Percentiles rank a stretch among this genome's conserved stretches.
These are phyloP conservation scores for Solanum ahanhuiri DNA, from an alignment of 257 asterid species.

Conservation along the genomic window DNA sequence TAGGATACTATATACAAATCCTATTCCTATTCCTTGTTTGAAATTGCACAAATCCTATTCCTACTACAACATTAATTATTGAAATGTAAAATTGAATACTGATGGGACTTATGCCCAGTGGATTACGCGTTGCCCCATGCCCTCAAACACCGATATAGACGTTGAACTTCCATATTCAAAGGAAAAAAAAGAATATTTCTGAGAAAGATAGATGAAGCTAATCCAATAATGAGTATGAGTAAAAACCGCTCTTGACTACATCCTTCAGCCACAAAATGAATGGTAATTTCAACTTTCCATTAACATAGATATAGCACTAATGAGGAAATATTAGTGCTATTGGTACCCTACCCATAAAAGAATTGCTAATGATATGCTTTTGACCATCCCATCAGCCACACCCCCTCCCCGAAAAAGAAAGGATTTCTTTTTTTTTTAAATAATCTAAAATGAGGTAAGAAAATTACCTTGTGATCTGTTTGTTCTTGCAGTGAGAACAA, in stretches of 20 bases:
- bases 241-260: background rate
- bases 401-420: background rate
- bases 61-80: background rate
- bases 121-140: background rate
- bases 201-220: background rate
- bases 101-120: background rate
- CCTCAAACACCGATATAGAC: background rate
- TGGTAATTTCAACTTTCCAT: background rate
- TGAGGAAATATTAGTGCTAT: background rate
- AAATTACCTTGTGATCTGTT: slow-evolving; percentile 67
- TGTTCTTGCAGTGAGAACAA: slow-evolving; percentile 90
- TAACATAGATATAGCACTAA: background rate
- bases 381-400: background rate
- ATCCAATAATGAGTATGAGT: background rate
- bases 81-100: background rate
- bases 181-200: background rate
- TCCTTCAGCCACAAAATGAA: background rate
- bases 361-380: background rate
- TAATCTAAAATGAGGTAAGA: background rate
- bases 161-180: background rate
- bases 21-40: background rate
- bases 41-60: background rate
- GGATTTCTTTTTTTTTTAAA: background rate
- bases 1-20: background rate
- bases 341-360: background rate